Evolutionary conservation across 495 filamentous ascomycete species (phyloP), one percentile per base, ranked within the genome.

Genomic region (Sporormia fimetaria): DNA sequence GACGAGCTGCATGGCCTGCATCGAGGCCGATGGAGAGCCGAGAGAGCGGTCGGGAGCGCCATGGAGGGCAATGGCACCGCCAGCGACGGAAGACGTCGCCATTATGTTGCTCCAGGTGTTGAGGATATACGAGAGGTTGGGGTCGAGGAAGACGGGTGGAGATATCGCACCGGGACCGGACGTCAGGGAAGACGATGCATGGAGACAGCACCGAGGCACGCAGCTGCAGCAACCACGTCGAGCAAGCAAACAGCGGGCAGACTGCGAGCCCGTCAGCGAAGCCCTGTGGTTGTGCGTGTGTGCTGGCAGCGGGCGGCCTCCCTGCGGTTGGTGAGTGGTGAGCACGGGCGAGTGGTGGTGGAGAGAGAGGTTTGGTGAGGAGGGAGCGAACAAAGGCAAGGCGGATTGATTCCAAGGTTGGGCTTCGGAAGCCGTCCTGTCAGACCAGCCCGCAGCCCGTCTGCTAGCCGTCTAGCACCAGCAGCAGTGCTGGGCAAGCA

Each of bases 1-100:
- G n/a, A 55, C 54, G 17, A 57, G 36, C 47, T 52, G 51, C 54
- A 57, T 57, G 35, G 42, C 51, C 32, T 57, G 54, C 33, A 52
- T 33, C n/a, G 50, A 33, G 17, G 38, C 16, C 23, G 18, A 17
- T 45, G 40, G 53, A 11, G 48, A 53, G 9, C 40, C 40, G 44
- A 53, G 47, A 38, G 49, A 24, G 37, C 38, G 29, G 30, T 57
- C 54, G 9, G 54, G 51, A 29, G 53, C 53, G 18, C 49, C 53
- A 33, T 36, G 30, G 28, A 56, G 53, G 41, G 45, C 40, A 46
- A 56, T 49, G 41, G 37, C 45, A 4, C 26, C 40, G 15, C 40
- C n/a, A 20, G 42, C 31, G 31, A 52, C 28, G 14, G 34, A 10
- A 6, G 37, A 27, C 36, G 45, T 27, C 12, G 44, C 43, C 44